A percentile compares a stretch with the other conserved stretches of the same genome.
These are phyloP conservation scores for Acer yangbiense DNA, from an alignment of 345 rosid genomes.

Conservation along the genomic window DNA sequence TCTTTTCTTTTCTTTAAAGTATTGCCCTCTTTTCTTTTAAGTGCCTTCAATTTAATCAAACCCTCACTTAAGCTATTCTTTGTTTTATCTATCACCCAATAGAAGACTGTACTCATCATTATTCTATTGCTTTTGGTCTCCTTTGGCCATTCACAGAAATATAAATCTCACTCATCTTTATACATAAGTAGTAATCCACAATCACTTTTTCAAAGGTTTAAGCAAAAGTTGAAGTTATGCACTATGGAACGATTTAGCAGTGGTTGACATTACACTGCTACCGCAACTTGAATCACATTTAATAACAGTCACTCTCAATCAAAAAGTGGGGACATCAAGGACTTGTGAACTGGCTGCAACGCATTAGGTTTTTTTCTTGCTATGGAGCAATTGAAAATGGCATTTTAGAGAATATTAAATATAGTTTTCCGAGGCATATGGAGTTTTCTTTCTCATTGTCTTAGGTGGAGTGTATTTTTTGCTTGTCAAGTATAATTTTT, in stretches of 20 bases:
- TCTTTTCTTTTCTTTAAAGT: not conserved
- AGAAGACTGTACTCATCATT: not conserved
- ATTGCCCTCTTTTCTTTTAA: not conserved
- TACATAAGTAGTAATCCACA: not conserved
- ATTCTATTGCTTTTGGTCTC: not conserved
- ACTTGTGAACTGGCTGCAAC: not conserved
- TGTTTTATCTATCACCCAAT: not conserved
- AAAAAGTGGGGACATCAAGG: not conserved
- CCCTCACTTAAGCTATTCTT: not conserved
- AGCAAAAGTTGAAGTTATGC: not conserved
- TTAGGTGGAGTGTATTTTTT: not conserved
- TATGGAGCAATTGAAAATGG: conserved; percentile 2
- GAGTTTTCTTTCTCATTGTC: not conserved
- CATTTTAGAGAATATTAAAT: not conserved
- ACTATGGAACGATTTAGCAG: not conserved
- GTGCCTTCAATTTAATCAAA: not conserved
- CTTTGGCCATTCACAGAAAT: not conserved
- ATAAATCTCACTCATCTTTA: not conserved
- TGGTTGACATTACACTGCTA: not conserved
- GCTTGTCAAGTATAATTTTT: not conserved
- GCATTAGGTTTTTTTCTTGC: not conserved
- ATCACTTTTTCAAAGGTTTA: not conserved
- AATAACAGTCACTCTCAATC: not conserved
- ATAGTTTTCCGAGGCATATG: not conserved
- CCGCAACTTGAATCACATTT: conserved; percentile 11